Evolutionary conservation across 75 land plant species (phyloP), one percentile per base, ranked within the genome.

Genomic region (Azolla pinnata): DNA sequence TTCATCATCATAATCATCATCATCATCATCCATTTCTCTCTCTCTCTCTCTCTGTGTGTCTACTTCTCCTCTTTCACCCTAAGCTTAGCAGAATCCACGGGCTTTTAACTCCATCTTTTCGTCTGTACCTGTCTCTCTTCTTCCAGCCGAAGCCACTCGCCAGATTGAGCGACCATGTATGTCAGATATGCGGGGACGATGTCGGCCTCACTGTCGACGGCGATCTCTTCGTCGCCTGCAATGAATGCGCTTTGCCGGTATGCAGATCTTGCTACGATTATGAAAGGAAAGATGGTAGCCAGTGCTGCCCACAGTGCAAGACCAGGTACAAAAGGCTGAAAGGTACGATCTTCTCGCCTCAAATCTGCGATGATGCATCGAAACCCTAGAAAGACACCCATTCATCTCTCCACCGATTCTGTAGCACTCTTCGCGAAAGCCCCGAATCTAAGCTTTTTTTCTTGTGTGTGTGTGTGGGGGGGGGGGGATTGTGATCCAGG

Each of bases 251-350:
- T 26, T 86, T 90, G 59, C 96, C 96, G n/a, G 84, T 86, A 4
- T 90, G 97, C 64, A 75, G 91, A 55, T 66, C 91, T 35, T 90
- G 97, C 72, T 90, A 90, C 61, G 91, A 90, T 46, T 90, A 90
- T 60, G 97, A 90, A 71, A 83, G 97, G 62, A 79, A 81, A 57
- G 97, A 90, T 51, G 97, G 97, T 8, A 86, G 74, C 67, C 82
- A 83, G 59, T 69, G 80, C 20, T 90, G 97, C 63, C 97, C 96
- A 30, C 96, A 86, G 28, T 90, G 96, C 78, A 90, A 76, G 68
- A 90, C 96, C 31, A 60, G 90, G 65, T 86, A 79, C 75, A 86
- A 83, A 63, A 79, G 97, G 17, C 76, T 76, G 32, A 90, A 75
- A 79, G 97, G 97, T 90, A 10, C 21, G 59, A 38, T 7, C 14